Evolutionary conservation across 805 yeast species (phyloP), one percentile per base, ranked within the genome.

Genomic region (Zygosaccharomyces kombuchaensis): DNA sequence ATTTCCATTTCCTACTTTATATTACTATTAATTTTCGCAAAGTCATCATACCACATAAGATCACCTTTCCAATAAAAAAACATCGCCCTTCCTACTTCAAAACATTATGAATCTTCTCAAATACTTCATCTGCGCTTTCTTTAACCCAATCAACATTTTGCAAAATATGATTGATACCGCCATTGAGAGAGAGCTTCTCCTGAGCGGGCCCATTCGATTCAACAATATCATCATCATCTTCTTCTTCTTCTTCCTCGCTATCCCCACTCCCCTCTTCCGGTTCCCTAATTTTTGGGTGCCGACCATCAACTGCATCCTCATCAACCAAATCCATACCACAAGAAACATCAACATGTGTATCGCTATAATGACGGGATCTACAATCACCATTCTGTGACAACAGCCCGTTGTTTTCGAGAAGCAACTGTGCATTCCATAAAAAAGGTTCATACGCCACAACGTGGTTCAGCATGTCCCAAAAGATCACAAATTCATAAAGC

Each of bases 141-240:
- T 47, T 63, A 21, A 53, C 58, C 69, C 69, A 65, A 47, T 65
- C 69, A 6, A 65, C 65, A 35, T 49, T 52, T 26, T 64, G 65
- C 32, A 64, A 43, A 25, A 64, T 65, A 9, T 35, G 36, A 7
- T 39, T 50, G 5, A 51, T 51, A 3, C 48, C 51, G 9, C 38
- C 45, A 13, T 39, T 36, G 12, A 39, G 34, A 27, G 22, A 26
- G 10, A 16, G 36, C 13, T 29, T 21, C 35, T 10, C 38, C 25
- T 2, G 29, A 19, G 21, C 21, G 3, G 21, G 21, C 5, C 21
- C 19, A 19, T 26, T 22, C 2, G 17, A n/a, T 9, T 10, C 34
- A 29, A 6, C 27, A 35, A 7, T 25, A 35, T 6, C 34, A 16
- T 2, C 23, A 14, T 14, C 22, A 22, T n/a, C n/a, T 1, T 9